phyloP scores from a whole-genome alignment of 2,329 filamentous ascomycete genomes.

The Arthrobotrys conoides region DNA sequence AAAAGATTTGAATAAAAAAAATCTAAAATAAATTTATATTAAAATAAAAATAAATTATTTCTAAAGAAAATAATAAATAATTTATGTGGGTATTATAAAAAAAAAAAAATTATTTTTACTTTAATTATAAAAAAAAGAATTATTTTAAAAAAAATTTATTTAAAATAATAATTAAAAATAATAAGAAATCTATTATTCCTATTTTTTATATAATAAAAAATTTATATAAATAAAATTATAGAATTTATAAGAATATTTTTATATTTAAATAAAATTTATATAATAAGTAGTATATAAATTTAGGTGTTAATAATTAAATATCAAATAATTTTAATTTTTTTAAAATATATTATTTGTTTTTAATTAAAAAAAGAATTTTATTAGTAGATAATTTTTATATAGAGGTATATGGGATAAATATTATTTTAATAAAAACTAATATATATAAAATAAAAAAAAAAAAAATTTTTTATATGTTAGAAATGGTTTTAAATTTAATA shows the following conservation, averaged over 20 bases:
- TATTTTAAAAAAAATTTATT: neutral
- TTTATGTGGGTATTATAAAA: neutral
- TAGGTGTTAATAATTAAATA: too few species aligned
- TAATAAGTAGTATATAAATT: too few species aligned
- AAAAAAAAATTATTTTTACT: conserved; percentile 3
- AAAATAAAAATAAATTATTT: too few species aligned
- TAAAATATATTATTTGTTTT: too few species aligned
- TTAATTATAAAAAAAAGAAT: conserved; percentile 1
- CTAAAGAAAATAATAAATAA: too few species aligned
- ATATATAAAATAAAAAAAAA: conserved; percentile 10
- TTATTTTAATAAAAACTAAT: conserved; percentile 11
- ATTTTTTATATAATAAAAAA: too few species aligned
- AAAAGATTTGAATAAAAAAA: too few species aligned
- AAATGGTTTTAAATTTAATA: conserved; percentile 22
- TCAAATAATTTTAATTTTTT: too few species aligned
- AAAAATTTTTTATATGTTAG: conserved; percentile 1
- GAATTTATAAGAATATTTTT: conserved; percentile 20
- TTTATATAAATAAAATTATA: neutral
- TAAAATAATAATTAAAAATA: conserved; percentile 11
- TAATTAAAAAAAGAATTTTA: too few species aligned
- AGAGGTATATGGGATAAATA: neutral
- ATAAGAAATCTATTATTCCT: too few species aligned
- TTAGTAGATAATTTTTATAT: too few species aligned
- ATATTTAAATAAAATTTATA: conserved; percentile 1
- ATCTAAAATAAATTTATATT: too few species aligned